Evolutionary conservation across 805 yeast genomes (phyloP).

Genomic region (Blastobotrys robertii): DNA sequence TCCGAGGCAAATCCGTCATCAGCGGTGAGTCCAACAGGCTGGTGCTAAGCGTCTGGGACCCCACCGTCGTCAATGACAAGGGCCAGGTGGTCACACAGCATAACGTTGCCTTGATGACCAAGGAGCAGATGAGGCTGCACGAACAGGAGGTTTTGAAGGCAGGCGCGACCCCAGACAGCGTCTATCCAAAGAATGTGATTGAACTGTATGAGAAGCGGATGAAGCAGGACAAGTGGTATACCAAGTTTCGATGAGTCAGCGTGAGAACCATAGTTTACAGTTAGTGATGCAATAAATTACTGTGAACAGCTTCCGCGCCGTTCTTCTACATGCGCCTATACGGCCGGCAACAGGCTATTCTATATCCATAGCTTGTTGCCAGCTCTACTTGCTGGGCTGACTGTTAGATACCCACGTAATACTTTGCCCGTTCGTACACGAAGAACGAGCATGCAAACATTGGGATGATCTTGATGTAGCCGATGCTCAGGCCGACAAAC

Average conservation of each 20-base stretch:
- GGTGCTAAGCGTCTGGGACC: slow-evolving; percentile 80
- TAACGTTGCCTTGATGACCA: slow-evolving; percentile 79
- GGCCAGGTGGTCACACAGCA: slow-evolving; percentile 27
- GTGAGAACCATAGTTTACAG: not conserved
- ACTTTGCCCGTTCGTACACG: slow-evolving; percentile 83
- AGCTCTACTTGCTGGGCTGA: not conserved
- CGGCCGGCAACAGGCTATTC: too few species aligned
- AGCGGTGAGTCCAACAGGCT: slow-evolving; percentile 74
- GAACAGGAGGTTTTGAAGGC: slow-evolving; percentile 68
- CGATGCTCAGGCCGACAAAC: slow-evolving; percentile 90
- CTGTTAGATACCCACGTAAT: slow-evolving; percentile 46
- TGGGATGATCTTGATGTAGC: slow-evolving; percentile 89
- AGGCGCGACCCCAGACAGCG: slow-evolving; percentile 46
- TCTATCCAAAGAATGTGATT: slow-evolving; percentile 53
- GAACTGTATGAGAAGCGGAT: slow-evolving; percentile 54
- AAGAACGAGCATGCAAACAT: slow-evolving; percentile 96
- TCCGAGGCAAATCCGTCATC: slow-evolving; percentile 83
- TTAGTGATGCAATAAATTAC: too few species aligned
- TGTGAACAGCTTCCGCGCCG: too few species aligned
- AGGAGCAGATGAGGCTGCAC: slow-evolving; percentile 74
- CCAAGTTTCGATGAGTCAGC: slow-evolving; percentile 34
- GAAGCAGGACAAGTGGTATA: slow-evolving; percentile 65
- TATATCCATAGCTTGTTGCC: too few species aligned
- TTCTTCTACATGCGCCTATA: too few species aligned
- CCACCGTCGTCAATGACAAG: slow-evolving; percentile 46